A percentile compares a stretch with the other conserved stretches of the same genome.
Evolutionary conservation across 352 stramenopile species (phyloP).

Genomic region (Aphanomyces cochlioides): DNA sequence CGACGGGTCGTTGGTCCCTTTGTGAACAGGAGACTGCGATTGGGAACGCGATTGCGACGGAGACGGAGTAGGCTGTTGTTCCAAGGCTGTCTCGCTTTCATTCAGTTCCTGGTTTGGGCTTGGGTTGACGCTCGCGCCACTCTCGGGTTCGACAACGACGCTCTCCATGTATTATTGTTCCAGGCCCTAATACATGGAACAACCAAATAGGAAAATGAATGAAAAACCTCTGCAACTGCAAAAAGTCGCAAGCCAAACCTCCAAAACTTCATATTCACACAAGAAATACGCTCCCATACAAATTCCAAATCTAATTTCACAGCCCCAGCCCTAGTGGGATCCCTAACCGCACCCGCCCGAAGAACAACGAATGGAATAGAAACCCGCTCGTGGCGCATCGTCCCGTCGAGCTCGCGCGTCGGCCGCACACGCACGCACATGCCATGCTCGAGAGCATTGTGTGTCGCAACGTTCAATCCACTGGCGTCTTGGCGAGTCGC

Average conservation of each 20-base stretch:
- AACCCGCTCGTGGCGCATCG: background rate
- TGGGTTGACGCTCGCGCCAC: conserved; percentile 1
- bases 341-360: conserved; percentile 4
- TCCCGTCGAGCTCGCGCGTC: background rate
- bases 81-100: background rate
- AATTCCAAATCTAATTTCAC: conserved; percentile 20
- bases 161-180: conserved; percentile 22
- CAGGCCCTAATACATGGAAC: conserved; percentile 31
- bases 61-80: conserved; percentile 6
- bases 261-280: conserved; percentile 19
- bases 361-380: conserved; percentile 25
- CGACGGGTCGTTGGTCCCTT: conserved; percentile 1
- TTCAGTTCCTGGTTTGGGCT: conserved; percentile 5
- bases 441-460: too few species aligned
- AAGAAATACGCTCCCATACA: conserved; percentile 29
- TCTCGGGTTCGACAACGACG: conserved; percentile 14
- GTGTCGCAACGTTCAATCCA: too few species aligned
- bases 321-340: background rate
- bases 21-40: conserved; percentile 7
- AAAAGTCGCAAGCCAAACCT: conserved; percentile 23
- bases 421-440: background rate
- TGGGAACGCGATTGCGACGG: conserved; percentile 14
- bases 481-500: background rate
- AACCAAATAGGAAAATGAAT: conserved; percentile 33
- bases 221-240: conserved; percentile 22